Evolutionary conservation across 2,329 filamentous ascomycete genomes (phyloP).

Genomic region (Aspergillus nomiae): DNA sequence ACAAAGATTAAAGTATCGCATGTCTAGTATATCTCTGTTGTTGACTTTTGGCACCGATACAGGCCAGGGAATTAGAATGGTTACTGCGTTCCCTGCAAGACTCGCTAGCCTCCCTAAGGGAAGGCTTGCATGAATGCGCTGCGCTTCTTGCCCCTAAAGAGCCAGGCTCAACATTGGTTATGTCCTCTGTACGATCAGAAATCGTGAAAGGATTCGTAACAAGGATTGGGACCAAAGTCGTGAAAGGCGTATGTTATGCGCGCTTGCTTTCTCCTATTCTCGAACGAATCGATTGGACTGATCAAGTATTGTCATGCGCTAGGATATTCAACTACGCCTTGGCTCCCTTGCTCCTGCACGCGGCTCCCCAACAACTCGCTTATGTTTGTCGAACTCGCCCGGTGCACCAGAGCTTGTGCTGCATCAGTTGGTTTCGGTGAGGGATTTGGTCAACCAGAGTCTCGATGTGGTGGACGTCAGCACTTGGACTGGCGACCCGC

Average conservation of each 20-base stretch:
- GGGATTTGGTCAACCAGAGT: slow-evolving; percentile 77
- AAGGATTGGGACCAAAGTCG: slow-evolving; percentile 82
- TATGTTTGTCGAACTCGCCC: slow-evolving; percentile 56
- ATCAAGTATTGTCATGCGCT: slow-evolving; percentile 8
- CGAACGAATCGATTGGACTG: neutral
- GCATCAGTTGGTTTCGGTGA: slow-evolving; percentile 69
- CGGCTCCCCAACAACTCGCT: slow-evolving; percentile 53
- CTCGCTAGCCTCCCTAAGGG: slow-evolving; percentile 62
- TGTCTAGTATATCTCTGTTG: neutral
- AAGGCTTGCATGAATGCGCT: slow-evolving; percentile 84
- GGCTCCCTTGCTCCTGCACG: slow-evolving; percentile 53
- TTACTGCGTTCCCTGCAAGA: slow-evolving; percentile 63
- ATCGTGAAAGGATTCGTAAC: slow-evolving; percentile 91
- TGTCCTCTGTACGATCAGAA: slow-evolving; percentile 85
- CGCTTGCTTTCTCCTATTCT: neutral
- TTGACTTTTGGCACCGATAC: slow-evolving; percentile 12
- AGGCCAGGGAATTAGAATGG: slow-evolving; percentile 65
- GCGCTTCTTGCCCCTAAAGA: slow-evolving; percentile 82
- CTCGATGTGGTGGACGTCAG: slow-evolving; percentile 82
- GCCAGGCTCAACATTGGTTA: slow-evolving; percentile 82
- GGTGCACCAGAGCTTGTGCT: slow-evolving; percentile 63
- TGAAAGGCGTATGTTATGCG: slow-evolving; percentile 72
- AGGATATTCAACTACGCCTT: slow-evolving; percentile 78
- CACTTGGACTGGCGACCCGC: slow-evolving; percentile 69
- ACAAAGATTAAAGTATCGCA: neutral